Conservation (phyloP, 371 early-diverging fungal species). For the Zychaea mexicana region DNA sequence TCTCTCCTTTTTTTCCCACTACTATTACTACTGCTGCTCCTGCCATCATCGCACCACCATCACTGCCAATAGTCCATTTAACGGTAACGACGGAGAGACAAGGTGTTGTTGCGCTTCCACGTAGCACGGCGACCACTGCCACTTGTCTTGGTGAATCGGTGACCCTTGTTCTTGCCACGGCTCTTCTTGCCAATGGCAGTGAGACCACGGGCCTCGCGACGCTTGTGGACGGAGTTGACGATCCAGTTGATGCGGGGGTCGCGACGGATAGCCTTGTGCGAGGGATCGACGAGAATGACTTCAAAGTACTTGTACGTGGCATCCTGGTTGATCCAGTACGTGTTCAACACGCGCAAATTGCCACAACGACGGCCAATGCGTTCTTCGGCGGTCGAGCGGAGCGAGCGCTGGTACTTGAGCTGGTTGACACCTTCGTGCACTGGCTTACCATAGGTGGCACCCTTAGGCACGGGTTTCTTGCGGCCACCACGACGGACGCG, state of each 20-base stretch:
- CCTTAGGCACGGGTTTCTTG: conserved; percentile 96
- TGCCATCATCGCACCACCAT: neutral
- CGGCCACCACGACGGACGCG: conserved; percentile 99
- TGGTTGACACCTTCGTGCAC: conserved; percentile 96
- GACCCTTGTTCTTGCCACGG: conserved; percentile 98
- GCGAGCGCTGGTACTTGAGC: conserved; percentile 95
- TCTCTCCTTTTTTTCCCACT: too few relatives aligned
- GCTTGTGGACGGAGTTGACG: conserved; percentile 96
- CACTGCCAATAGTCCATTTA: conserved; percentile 34
- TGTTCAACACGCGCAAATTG: conserved; percentile 97
- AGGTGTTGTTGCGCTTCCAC: conserved; percentile 80
- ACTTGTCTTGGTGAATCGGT: conserved; percentile 96
- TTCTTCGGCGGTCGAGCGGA: conserved; percentile 95
- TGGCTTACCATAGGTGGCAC: conserved; percentile 99
- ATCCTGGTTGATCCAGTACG: conserved; percentile 99
- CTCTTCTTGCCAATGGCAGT: conserved; percentile 97
- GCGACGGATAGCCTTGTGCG: conserved; percentile 96
- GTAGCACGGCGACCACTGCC: conserved; percentile 91
- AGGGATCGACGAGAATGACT: conserved; percentile 98
- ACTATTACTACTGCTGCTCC: neutral
- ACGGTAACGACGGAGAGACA: conserved; percentile 83
- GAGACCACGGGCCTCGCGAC: conserved; percentile 98
- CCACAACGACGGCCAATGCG: conserved; percentile 95
- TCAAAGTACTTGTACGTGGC: conserved; percentile 99
- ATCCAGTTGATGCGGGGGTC: conserved; percentile 96